phyloP scores from a whole-genome alignment of 768 basidiomycete genomes.

The Leccinellum albellum region DNA sequence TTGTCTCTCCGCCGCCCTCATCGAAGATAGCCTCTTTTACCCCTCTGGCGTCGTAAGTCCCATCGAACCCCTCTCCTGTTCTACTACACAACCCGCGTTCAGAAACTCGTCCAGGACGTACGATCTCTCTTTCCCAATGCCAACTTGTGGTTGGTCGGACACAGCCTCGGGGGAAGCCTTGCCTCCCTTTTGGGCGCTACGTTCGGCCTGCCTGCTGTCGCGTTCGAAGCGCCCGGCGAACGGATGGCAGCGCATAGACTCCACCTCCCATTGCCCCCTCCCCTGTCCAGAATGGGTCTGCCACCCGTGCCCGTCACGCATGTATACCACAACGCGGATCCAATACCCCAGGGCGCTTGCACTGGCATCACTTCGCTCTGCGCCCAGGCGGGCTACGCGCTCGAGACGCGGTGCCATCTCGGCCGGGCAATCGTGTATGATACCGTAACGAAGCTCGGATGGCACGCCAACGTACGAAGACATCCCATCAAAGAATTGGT shows the following conservation, averaged over 20 bases:
- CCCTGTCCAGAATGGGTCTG: constrained; percentile 1
- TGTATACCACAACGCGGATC: constrained; percentile 69
- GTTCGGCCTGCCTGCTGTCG: constrained; percentile 61
- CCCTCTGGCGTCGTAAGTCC: constrained; percentile 74
- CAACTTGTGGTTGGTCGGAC: constrained; percentile 60
- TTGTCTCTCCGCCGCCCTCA: constrained; percentile 79
- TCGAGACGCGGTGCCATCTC: constrained; percentile 60
- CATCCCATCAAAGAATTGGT: constrained; percentile 57
- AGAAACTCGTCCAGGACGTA: constrained; percentile 59
- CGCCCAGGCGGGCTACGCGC: constrained; percentile 61
- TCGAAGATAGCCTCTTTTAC: constrained; percentile 91
- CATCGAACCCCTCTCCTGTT: neutral
- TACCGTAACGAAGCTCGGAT: constrained; percentile 58
- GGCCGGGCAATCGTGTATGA: constrained; percentile 65
- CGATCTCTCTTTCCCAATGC: constrained; percentile 53
- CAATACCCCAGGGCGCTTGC: constrained; percentile 59
- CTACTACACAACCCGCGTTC: constrained; percentile 10
- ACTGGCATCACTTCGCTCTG: constrained; percentile 51
- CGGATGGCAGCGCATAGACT: constrained; percentile 57
- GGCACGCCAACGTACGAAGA: constrained; percentile 54
- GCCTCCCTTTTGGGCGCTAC: constrained; percentile 62
- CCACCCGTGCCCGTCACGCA: constrained; percentile 36
- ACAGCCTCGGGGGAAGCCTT: constrained; percentile 61
- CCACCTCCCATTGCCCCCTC: constrained; percentile 55
- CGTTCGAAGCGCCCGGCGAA: constrained; percentile 66